Conservation (phyloP, 2,329 filamentous ascomycete genomes). For the Annulohypoxylon truncatum region DNA sequence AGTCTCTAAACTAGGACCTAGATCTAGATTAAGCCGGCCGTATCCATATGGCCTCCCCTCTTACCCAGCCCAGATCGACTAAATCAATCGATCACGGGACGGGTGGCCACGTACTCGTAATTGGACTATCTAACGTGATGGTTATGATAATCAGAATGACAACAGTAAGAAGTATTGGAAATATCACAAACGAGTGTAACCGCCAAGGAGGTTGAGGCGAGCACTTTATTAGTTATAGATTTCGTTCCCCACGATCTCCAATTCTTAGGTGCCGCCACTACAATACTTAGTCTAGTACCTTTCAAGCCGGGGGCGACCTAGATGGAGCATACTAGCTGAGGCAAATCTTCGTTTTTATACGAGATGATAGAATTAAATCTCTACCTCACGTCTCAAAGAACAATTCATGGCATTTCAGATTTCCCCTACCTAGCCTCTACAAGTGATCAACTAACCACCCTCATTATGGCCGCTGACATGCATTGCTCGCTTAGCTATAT, state of each 20-base stretch:
- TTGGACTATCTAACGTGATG: background rate
- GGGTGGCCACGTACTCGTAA: background rate
- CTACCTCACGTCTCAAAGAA: background rate
- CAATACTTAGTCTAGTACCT: too few relatives aligned
- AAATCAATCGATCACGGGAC: background rate
- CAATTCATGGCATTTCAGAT: background rate
- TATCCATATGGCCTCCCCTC: background rate
- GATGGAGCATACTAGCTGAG: background rate
- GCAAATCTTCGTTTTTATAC: background rate
- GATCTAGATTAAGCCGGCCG: constrained; percentile 1
- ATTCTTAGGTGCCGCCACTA: constrained; percentile 10
- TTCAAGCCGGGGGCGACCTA: background rate
- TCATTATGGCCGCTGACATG: background rate
- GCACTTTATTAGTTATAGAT: constrained; percentile 11
- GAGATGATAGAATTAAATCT: background rate
- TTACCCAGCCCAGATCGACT: background rate
- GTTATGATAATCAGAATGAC: background rate
- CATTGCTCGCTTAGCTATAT: constrained; percentile 10
- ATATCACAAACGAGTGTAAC: background rate
- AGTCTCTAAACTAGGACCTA: constrained; percentile 8
- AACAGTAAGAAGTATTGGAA: background rate
- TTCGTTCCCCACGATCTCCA: constrained; percentile 14
- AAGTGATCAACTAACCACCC: background rate
- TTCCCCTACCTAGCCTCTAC: background rate
- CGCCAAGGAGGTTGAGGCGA: background rate